Percentiles rank a stretch among this genome's conserved stretches.
Evolutionary conservation across 345 rosid genomes (phyloP).

Genomic region (Salix purpurea): DNA sequence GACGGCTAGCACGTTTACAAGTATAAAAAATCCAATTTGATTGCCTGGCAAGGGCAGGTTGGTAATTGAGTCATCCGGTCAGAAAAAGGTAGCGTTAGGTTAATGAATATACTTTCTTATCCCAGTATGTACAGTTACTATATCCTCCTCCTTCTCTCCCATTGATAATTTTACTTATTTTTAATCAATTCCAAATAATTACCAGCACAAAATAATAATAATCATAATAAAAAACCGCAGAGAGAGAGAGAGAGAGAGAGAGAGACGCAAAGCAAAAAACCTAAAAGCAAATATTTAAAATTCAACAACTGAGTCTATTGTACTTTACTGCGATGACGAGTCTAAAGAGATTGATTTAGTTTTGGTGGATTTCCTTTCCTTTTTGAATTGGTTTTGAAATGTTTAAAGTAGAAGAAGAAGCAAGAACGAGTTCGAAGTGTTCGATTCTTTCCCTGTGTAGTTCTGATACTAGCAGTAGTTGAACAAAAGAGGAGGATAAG

Average conservation of each 20-base stretch:
- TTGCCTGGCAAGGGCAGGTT: not conserved
- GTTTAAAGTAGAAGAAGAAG: conserved; percentile 1
- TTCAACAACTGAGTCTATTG: not conserved
- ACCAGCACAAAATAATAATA: no score
- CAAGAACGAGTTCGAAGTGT: conserved; percentile 26
- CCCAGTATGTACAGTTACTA: not conserved
- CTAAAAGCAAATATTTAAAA: not conserved
- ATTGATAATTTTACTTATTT: no score
- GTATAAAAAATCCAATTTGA: no score
- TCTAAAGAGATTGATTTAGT: not conserved
- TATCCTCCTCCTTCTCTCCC: not conserved
- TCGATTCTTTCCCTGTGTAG: conserved; percentile 40
- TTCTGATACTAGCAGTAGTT: not conserved
- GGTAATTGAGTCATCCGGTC: not conserved
- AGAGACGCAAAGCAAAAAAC: not conserved
- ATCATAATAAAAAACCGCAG: no score
- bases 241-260: not conserved
- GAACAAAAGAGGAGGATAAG: conserved; percentile 11
- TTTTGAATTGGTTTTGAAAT: conserved; percentile 6
- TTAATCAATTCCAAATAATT: no score
- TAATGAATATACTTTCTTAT: not conserved
- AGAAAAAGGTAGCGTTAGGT: not conserved
- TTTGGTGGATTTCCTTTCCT: not conserved
- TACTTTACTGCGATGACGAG: not conserved
- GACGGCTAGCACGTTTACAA: not conserved